A percentile compares a stretch with the other conserved stretches of the same genome.
Evolutionary conservation across 495 filamentous ascomycete genomes (phyloP).

Genomic region (Rhypophila decipiens): DNA sequence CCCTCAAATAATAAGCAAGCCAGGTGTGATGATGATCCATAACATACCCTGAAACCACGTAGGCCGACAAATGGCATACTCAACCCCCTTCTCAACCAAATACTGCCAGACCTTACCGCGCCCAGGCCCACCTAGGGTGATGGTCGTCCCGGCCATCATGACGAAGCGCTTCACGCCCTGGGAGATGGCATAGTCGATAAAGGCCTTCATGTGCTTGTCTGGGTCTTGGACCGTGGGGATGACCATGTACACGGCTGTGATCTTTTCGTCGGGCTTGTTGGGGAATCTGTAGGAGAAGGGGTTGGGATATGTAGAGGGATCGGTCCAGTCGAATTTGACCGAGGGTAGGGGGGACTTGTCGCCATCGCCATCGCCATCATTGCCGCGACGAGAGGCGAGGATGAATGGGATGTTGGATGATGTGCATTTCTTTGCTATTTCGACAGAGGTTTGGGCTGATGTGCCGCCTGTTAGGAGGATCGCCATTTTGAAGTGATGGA

Average conservation of each 20-base stretch:
- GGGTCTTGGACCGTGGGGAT: background rate
- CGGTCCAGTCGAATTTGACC: slow-evolving; percentile 2
- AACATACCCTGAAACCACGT: slow-evolving; percentile 3
- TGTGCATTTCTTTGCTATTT: background rate
- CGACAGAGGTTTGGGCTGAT: background rate
- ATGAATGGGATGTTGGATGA: background rate
- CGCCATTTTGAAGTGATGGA: slow-evolving; percentile 2
- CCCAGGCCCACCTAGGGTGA: background rate
- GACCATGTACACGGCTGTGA: slow-evolving; percentile 1
- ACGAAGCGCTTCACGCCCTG: slow-evolving; percentile 1
- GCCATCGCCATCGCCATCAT: too few relatives aligned
- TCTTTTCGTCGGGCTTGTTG: background rate
- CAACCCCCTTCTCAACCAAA: slow-evolving; percentile 3
- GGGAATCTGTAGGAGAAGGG: background rate
- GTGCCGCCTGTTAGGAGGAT: slow-evolving; percentile 3
- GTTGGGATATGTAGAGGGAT: background rate
- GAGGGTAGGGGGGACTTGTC: background rate
- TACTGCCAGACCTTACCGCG: slow-evolving; percentile 2
- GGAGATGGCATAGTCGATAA: slow-evolving; percentile 2
- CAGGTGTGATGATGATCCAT: too few relatives aligned
- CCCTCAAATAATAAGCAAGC: too few relatives aligned
- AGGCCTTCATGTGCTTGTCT: slow-evolving; percentile 2
- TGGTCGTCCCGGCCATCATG: slow-evolving; percentile 1
- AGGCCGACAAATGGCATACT: slow-evolving; percentile 1
- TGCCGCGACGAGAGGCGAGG: background rate